phyloP scores from a whole-genome alignment of 345 rosid genomes.

The Bretschneidera sinensis region DNA sequence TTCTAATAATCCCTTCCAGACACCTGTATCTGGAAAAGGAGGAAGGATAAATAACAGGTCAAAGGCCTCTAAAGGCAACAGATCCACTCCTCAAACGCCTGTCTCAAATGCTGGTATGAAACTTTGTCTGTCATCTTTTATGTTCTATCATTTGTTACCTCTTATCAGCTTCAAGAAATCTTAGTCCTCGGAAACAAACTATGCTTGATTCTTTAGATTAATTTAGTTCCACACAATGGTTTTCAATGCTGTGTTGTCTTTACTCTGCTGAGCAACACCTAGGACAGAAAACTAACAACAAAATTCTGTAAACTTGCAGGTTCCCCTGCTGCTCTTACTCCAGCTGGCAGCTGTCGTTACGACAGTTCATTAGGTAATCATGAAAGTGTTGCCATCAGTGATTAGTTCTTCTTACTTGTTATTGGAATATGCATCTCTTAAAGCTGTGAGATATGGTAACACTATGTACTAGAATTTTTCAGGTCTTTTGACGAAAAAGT shows the following conservation, averaged over 20 bases:
- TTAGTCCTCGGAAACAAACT: slow-evolving; percentile 2
- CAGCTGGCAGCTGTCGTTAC: slow-evolving; percentile 88
- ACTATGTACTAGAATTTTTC: slow-evolving; percentile 23
- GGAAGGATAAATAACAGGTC: slow-evolving; percentile 52
- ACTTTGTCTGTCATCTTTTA: neutral
- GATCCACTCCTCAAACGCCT: slow-evolving; percentile 65
- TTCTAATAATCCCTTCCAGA: slow-evolving; percentile 51
- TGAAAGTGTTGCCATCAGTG: neutral
- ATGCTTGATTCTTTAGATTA: no score
- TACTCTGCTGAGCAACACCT: neutral
- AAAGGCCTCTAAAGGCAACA: slow-evolving; percentile 52
- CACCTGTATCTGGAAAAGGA: slow-evolving; percentile 76
- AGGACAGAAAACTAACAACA: slow-evolving; percentile 16
- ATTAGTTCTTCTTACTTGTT: slow-evolving; percentile 5
- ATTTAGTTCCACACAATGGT: slow-evolving; percentile 7
- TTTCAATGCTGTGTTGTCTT: slow-evolving; percentile 1
- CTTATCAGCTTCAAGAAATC: neutral
- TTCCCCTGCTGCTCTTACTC: slow-evolving; percentile 65
- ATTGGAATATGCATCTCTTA: neutral
- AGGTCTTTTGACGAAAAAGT: slow-evolving; percentile 94
- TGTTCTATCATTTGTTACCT: neutral
- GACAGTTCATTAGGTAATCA: slow-evolving; percentile 91
- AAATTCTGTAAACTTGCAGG: slow-evolving; percentile 47
- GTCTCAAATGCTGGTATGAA: slow-evolving; percentile 61
- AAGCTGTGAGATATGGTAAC: neutral